Evolutionary conservation across 345 rosid species (phyloP).

Genomic region (Mallotus nudiflorus): DNA sequence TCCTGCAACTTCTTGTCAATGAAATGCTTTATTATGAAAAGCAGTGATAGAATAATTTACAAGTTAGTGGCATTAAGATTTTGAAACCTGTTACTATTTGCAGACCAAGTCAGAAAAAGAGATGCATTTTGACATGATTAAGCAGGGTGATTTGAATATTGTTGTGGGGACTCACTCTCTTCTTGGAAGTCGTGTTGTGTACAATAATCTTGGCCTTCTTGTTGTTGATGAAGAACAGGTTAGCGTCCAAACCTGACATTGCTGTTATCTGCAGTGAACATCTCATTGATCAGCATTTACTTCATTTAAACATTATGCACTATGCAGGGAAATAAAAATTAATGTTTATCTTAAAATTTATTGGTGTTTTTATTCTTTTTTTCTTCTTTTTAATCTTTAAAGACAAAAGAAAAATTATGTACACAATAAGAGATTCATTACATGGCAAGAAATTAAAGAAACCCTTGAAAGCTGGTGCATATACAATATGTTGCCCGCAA

Average conservation of each 20-base stretch:
- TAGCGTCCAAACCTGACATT: constrained; percentile 24
- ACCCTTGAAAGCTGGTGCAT: neutral
- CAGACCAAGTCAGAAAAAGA: constrained; percentile 88
- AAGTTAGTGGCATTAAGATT: constrained; percentile 14
- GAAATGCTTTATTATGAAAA: constrained; percentile 2
- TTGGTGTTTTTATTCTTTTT: too few relatives aligned
- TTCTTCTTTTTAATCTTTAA: neutral
- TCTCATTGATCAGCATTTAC: constrained; percentile 6
- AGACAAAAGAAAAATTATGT: neutral
- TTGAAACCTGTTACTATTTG: constrained; percentile 30
- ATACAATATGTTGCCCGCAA: neutral
- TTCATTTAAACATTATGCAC: neutral
- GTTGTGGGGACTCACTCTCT: constrained; percentile 96
- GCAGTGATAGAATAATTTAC: neutral
- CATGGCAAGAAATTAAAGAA: neutral
- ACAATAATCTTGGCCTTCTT: constrained; percentile 90
- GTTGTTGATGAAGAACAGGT: constrained; percentile 99
- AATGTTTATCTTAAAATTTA: neutral
- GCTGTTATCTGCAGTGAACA: constrained; percentile 8
- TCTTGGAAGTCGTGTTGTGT: constrained; percentile 89
- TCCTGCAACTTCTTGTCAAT: constrained; percentile 5
- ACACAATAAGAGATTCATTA: neutral
- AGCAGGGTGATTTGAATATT: constrained; percentile 71
- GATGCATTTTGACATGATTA: constrained; percentile 66
- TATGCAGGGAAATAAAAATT: too few relatives aligned